These are phyloP conservation scores for Coemansia sp. DNA, from an alignment of 192 early-diverging fungal species.

Conservation along the genomic window DNA sequence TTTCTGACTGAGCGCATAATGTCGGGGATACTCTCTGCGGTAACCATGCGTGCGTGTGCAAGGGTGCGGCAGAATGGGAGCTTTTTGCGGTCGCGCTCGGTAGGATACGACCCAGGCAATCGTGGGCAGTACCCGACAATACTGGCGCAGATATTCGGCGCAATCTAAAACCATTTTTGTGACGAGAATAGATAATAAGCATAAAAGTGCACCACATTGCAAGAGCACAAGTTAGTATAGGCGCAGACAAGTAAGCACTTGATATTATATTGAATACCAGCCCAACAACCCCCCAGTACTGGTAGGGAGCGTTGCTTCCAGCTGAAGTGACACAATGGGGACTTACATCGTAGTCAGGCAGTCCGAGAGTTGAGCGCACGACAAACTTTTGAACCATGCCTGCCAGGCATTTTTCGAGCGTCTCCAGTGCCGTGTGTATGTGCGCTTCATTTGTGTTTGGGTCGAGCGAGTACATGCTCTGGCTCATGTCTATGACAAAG, in stretches of 20 bases:
- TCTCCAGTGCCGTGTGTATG: conserved; percentile 45
- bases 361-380: conserved; percentile 29
- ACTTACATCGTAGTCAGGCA: conserved; percentile 36
- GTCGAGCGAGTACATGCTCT: conserved; percentile 55
- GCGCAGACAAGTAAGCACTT: not conserved
- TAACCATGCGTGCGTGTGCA: conserved; percentile 43
- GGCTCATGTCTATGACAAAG: conserved; percentile 52
- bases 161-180: conserved; percentile 27
- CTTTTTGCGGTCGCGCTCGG: conserved; percentile 33
- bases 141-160: conserved; percentile 47
- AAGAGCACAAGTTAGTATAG: not conserved
- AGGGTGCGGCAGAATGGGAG: conserved; percentile 51
- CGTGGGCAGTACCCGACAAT: conserved; percentile 48
- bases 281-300: too few species aligned
- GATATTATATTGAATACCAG: too few species aligned
- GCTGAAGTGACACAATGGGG: not conserved
- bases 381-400: conserved; percentile 48
- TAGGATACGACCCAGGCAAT: conserved; percentile 33
- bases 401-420: conserved; percentile 50
- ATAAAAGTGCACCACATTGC: not conserved
- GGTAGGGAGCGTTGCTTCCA: too few species aligned
- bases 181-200: not conserved
- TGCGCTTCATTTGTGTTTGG: conserved; percentile 42
- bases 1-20: conserved; percentile 47
- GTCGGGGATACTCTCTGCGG: conserved; percentile 20